These are phyloP conservation scores for Lentinula sp. DNA, from an alignment of 768 basidiomycete genomes.

Conservation along the genomic window DNA sequence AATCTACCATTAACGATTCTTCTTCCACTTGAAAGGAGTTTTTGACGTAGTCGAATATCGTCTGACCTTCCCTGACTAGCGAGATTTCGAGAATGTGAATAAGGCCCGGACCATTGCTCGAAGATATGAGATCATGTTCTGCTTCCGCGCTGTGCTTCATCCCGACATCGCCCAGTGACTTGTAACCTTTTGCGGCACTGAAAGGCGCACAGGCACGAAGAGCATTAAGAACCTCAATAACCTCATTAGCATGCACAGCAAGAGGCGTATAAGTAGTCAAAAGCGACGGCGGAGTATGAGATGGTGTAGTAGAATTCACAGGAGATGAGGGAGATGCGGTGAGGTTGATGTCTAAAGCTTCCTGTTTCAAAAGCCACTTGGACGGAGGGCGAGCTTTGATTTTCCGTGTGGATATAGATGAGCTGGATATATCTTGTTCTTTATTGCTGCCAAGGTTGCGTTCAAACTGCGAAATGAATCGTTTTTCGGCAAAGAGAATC, in stretches of 20 bases:
- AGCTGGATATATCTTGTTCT: constrained; percentile 23
- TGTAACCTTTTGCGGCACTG: constrained; percentile 24
- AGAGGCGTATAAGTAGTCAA: constrained; percentile 72
- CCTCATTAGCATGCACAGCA: constrained; percentile 64
- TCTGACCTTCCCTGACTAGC: constrained; percentile 38
- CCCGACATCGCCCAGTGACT: not conserved
- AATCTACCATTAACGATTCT: constrained; percentile 10
- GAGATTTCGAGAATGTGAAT: constrained; percentile 42
- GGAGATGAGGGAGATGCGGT: constrained; percentile 17
- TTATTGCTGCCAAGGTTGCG: constrained; percentile 9
- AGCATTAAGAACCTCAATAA: constrained; percentile 71
- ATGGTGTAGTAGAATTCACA: constrained; percentile 21
- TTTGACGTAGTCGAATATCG: constrained; percentile 39
- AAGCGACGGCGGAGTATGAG: constrained; percentile 66
- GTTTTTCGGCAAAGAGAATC: constrained; percentile 32
- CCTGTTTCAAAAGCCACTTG: constrained; percentile 17
- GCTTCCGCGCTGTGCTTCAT: not conserved
- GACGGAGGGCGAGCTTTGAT: constrained; percentile 28
- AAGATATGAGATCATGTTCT: not conserved
- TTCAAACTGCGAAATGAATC: constrained; percentile 25
- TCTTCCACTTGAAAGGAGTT: constrained; percentile 11
- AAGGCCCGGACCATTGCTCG: constrained; percentile 23
- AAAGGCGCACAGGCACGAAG: constrained; percentile 77
- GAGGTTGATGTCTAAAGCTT: constrained; percentile 4
- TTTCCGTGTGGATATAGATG: constrained; percentile 8